These are phyloP conservation scores for Pythium rishiriense DNA, from an alignment of 352 stramenopile genomes.

Conservation along the genomic window DNA sequence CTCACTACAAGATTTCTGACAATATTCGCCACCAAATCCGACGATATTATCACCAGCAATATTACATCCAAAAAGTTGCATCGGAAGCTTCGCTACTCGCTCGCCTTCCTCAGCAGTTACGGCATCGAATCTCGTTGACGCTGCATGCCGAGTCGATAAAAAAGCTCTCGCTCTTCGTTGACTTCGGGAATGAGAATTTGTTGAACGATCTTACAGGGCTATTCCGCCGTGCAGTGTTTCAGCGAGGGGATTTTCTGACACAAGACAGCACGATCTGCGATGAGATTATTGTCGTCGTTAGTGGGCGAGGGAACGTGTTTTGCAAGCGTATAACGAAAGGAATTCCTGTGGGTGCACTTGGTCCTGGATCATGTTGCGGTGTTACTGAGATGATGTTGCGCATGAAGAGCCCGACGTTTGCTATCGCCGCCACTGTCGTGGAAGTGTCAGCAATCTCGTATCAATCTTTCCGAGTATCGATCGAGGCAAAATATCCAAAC, in stretches of 20 bases:
- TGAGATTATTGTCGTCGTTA: slow-evolving; percentile 72
- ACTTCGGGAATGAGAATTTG: slow-evolving; percentile 51
- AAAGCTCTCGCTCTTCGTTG: slow-evolving; percentile 60
- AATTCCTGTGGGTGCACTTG: slow-evolving; percentile 53
- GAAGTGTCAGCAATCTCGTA: slow-evolving; percentile 58
- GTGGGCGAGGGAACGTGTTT: slow-evolving; percentile 60
- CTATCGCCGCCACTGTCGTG: slow-evolving; percentile 53
- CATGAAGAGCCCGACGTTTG: slow-evolving; percentile 48
- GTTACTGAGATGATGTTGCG: slow-evolving; percentile 65
- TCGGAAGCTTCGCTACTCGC: slow-evolving; percentile 62
- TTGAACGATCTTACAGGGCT: slow-evolving; percentile 68
- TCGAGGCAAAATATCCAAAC: slow-evolving; percentile 47
- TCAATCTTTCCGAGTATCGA: slow-evolving; percentile 41
- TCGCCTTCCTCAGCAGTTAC: slow-evolving; percentile 53
- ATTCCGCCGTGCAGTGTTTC: slow-evolving; percentile 64
- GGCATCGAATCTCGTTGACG: slow-evolving; percentile 69
- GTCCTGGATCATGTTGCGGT: slow-evolving; percentile 59
- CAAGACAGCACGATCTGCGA: slow-evolving; percentile 63
- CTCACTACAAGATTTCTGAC: slow-evolving; percentile 61
- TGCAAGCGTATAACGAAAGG: slow-evolving; percentile 31
- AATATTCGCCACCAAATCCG: slow-evolving; percentile 58
- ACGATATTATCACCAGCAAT: slow-evolving; percentile 77
- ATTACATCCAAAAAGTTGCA: slow-evolving; percentile 71
- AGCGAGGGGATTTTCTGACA: slow-evolving; percentile 62
- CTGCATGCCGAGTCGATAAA: slow-evolving; percentile 69